Percentiles rank a stretch among this genome's conserved stretches.
Evolutionary conservation across 2,329 filamentous ascomycete genomes (phyloP).

Genomic region (Xylariaceae sp.): DNA sequence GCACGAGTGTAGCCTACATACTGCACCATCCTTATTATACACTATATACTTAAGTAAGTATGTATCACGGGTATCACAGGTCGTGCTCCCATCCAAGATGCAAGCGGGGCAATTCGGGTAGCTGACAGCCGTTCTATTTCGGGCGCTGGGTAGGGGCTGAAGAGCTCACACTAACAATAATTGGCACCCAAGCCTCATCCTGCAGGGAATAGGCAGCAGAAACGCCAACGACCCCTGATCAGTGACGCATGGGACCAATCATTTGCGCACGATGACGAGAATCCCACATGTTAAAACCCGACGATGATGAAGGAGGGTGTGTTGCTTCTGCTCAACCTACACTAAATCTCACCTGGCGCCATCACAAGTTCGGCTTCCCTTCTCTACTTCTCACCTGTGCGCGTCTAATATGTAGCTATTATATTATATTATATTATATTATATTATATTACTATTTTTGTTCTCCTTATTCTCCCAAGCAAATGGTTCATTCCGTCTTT

Average conservation of each 20-base stretch:
- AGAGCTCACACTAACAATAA: too few species aligned
- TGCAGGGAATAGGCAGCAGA: slow-evolving; percentile 21
- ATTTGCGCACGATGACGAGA: slow-evolving; percentile 2
- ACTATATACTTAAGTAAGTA: too few species aligned
- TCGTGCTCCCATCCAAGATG: background rate
- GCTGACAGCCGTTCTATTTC: slow-evolving; percentile 22
- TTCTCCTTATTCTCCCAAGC: too few species aligned
- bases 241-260: slow-evolving; percentile 12
- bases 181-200: slow-evolving; percentile 18
- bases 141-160: slow-evolving; percentile 9
- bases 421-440: too few species aligned
- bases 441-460: too few species aligned
- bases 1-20: background rate
- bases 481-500: background rate
- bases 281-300: background rate
- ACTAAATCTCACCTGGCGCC: background rate
- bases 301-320: background rate
- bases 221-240: slow-evolving; percentile 21
- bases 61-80: too few species aligned
- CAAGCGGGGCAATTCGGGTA: slow-evolving; percentile 16
- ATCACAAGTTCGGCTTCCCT: background rate
- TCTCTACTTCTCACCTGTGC: background rate
- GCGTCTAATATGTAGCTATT: background rate
- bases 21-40: background rate
- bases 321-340: background rate